Conservation (phyloP, 805 yeast species). For the Saturnispora serradocipensis region DNA sequence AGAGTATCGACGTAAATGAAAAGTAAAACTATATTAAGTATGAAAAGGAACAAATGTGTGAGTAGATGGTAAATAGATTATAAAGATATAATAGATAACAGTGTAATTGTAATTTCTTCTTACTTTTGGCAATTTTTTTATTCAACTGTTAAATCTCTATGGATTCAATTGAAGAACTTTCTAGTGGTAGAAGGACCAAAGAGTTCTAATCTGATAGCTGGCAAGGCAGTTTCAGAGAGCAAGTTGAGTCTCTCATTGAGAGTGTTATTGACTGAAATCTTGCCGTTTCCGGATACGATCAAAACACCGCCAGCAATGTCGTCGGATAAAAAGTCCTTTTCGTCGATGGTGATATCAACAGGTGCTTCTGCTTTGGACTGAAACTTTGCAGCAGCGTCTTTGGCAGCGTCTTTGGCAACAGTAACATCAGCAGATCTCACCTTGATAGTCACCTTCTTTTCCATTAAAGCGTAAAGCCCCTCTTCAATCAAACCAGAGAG, state of each 20-base stretch:
- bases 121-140: background rate
- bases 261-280: conserved; percentile 86
- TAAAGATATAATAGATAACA: background rate
- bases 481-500: conserved; percentile 77
- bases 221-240: conserved; percentile 76
- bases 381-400: conserved; percentile 53
- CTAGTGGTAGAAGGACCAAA: conserved; percentile 81
- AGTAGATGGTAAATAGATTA: background rate
- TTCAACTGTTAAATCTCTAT: background rate
- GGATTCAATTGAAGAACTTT: conserved; percentile 72
- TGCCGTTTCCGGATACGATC: conserved; percentile 60
- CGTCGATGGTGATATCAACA: conserved; percentile 48
- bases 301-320: conserved; percentile 81
- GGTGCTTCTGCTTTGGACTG: conserved; percentile 52
- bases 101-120: background rate
- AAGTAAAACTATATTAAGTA: background rate
- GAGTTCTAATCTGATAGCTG: conserved; percentile 83
- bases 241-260: conserved; percentile 87
- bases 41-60: background rate
- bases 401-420: conserved; percentile 51
- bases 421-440: conserved; percentile 60
- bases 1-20: background rate
- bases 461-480: conserved; percentile 62
- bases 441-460: conserved; percentile 51
- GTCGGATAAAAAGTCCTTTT: conserved; percentile 46